A percentile compares a stretch with the other conserved stretches of the same genome.
Conservation (phyloP, 805 yeast species). For the Lipomyces sp. region DNA sequence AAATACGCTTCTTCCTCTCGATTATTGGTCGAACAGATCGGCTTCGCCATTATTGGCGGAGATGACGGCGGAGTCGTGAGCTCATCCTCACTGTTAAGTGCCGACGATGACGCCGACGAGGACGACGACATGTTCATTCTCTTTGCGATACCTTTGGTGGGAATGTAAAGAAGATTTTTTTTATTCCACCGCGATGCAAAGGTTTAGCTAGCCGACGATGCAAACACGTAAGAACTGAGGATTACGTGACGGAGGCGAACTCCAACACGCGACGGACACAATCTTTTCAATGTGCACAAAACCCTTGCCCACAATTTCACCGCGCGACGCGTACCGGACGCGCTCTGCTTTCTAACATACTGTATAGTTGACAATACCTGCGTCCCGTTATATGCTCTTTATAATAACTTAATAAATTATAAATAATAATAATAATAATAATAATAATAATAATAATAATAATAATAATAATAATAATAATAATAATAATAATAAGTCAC, state of each 20-base stretch:
- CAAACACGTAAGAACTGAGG: neutral
- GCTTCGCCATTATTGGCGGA: neutral
- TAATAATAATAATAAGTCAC: no score
- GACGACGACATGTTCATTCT: neutral
- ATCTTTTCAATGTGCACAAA: neutral
- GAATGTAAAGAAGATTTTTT: neutral
- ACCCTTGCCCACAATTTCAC: neutral
- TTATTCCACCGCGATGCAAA: neutral
- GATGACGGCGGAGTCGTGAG: constrained; percentile 8
- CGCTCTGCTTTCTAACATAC: neutral
- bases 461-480: no score
- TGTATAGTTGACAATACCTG: no score
- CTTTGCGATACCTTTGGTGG: no score
- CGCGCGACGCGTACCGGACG: neutral
- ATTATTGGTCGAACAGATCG: constrained; percentile 9
- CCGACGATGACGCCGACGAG: neutral
- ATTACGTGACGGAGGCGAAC: no score
- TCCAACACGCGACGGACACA: no score
- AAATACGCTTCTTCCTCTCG: constrained; percentile 83
- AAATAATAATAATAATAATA: no score
- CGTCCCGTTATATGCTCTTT: no score
- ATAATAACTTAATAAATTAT: no score
- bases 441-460: no score
- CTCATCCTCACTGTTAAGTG: neutral
- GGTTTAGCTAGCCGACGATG: neutral